Percentiles rank a stretch among this genome's conserved stretches.
These are phyloP conservation scores for Cinnamomum chago DNA, from an alignment of 164 flowering plant species.

Conservation along the genomic window DNA sequence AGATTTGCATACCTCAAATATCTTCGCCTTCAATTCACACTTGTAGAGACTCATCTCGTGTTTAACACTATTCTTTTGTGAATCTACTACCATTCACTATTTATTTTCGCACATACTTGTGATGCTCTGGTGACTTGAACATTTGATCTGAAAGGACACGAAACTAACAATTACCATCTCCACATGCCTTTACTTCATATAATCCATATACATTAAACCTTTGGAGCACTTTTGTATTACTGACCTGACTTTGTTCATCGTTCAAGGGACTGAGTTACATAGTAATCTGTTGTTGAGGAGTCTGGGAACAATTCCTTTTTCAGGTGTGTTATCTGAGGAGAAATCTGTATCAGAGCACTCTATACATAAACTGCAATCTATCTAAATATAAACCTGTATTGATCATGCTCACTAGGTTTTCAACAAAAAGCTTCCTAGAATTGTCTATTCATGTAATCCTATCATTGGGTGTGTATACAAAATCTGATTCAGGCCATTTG, in stretches of 20 bases:
- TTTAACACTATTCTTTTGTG: too few species aligned
- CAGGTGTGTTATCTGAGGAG: too few species aligned
- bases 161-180: conserved; percentile 96
- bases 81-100: conserved; percentile 23
- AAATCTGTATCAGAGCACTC: too few species aligned
- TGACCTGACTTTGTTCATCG: background rate
- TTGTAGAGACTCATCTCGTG: too few species aligned
- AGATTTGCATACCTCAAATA: too few species aligned
- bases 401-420: conserved; percentile 38
- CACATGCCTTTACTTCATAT: conserved; percentile 79
- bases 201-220: conserved; percentile 74
- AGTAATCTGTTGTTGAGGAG: too few species aligned
- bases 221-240: too few species aligned
- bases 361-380: too few species aligned
- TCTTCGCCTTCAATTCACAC: too few species aligned
- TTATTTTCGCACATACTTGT: conserved; percentile 82
- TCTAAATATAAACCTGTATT: background rate
- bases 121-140: conserved; percentile 78
- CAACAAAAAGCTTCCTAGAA: conserved; percentile 45
- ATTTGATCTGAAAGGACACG: conserved; percentile 93
- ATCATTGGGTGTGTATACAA: conserved; percentile 38
- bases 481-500: conserved; percentile 36
- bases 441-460: conserved; percentile 63
- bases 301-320: too few species aligned
- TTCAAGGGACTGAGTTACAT: too few species aligned